These are phyloP conservation scores for Flaveria bidentis DNA, from an alignment of 129 eudicot genomes.

Conservation along the genomic window DNA sequence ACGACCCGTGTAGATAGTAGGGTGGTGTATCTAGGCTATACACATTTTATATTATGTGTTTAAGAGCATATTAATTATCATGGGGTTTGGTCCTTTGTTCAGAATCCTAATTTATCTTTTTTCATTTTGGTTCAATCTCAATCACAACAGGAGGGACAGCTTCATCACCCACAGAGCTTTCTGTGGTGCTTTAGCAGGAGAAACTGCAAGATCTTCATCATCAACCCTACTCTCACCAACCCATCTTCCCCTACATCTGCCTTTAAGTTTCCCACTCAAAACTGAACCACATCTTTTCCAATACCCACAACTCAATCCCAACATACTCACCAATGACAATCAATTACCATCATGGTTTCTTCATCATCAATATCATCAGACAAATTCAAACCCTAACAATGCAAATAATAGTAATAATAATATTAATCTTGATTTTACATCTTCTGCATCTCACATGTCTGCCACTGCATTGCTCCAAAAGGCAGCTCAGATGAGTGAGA, in stretches of 20 bases:
- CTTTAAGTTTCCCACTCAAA: conserved; percentile 46
- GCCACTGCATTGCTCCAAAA: conserved; percentile 75
- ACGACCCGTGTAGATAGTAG: no score
- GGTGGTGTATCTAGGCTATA: no score
- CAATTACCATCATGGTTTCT: conserved; percentile 36
- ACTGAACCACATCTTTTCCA: conserved; percentile 42
- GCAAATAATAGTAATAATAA: background rate
- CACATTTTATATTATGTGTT: no score
- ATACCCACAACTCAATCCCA: conserved; percentile 35
- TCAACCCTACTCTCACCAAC: conserved; percentile 36
- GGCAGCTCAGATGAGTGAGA: conserved; percentile 76
- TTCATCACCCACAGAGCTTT: conserved; percentile 83
- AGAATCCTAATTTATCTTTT: conserved; percentile 19
- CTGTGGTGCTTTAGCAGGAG: conserved; percentile 75
- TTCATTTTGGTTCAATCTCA: conserved; percentile 36
- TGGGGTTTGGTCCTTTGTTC: conserved; percentile 5
- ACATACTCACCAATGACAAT: conserved; percentile 30
- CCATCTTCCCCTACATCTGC: conserved; percentile 36
- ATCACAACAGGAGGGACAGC: conserved; percentile 71
- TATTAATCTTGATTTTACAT: conserved; percentile 12
- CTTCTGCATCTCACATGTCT: conserved; percentile 56
- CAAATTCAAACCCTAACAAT: conserved; percentile 44
- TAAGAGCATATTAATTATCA: background rate
- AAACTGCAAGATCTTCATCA: conserved; percentile 52
- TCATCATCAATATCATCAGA: conserved; percentile 36